phyloP scores from a whole-genome alignment of 768 basidiomycete genomes.

The Austroboletus festivus region DNA sequence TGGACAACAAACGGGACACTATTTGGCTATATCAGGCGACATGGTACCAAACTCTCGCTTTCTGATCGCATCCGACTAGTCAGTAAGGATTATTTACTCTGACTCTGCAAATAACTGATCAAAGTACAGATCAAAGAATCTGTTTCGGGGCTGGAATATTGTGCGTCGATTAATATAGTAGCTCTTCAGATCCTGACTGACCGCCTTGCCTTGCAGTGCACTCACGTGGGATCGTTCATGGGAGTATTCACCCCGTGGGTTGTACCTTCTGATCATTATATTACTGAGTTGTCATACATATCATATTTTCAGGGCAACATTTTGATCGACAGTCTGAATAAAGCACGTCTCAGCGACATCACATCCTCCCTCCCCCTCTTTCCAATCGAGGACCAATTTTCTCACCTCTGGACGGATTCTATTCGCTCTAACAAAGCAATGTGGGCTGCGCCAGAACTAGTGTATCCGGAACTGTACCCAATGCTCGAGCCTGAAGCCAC shows the following conservation, averaged over 20 bases:
- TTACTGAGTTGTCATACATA: not conserved
- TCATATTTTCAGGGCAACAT: not conserved
- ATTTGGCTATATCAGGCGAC: not conserved
- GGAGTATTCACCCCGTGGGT: slow-evolving; percentile 7
- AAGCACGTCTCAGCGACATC: slow-evolving; percentile 3
- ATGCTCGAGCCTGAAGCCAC: not conserved
- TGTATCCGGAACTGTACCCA: not conserved
- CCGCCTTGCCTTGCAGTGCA: slow-evolving; percentile 1
- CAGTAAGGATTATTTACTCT: not conserved
- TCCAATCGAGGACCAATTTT: not conserved
- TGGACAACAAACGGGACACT: not conserved
- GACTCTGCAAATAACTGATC: not conserved
- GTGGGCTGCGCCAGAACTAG: slow-evolving; percentile 6
- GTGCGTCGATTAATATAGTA: not conserved
- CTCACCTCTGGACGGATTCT: not conserved
- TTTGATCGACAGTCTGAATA: not conserved
- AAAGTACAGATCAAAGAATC: not conserved
- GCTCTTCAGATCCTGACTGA: not conserved
- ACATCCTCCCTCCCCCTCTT: not conserved
- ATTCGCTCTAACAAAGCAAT: not conserved
- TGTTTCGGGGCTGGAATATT: not conserved
- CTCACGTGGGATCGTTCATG: not conserved
- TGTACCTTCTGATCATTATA: not conserved
- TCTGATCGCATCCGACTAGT: not conserved
- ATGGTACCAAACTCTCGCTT: not conserved